Conservation (phyloP, 2,329 filamentous ascomycete genomes). For the Cercospora janseana region DNA sequence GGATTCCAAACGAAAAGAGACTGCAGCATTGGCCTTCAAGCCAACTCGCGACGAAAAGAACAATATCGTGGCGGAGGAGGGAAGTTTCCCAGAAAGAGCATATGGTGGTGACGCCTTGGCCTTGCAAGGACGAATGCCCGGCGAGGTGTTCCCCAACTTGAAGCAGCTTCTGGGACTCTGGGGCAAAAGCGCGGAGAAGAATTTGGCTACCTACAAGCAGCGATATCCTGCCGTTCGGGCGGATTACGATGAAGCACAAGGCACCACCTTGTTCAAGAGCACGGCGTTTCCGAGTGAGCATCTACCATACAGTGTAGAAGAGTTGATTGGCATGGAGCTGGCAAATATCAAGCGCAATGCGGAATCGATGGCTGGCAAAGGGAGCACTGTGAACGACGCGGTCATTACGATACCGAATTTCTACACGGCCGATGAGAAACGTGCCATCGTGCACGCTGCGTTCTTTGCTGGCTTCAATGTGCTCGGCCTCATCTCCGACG, state of each 20-base stretch:
- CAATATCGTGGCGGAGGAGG: constrained; percentile 52
- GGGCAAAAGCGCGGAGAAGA: constrained; percentile 48
- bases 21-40: constrained; percentile 89
- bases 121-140: constrained; percentile 80
- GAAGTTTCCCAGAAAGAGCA: constrained; percentile 74
- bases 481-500: constrained; percentile 81
- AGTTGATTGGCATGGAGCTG: constrained; percentile 92
- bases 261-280: constrained; percentile 81
- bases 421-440: constrained; percentile 86
- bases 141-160: constrained; percentile 91
- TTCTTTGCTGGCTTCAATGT: constrained; percentile 85
- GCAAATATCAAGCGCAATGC: constrained; percentile 89
- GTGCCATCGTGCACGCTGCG: constrained; percentile 78
- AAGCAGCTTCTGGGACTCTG: constrained; percentile 82
- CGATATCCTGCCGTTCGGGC: constrained; percentile 78
- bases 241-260: constrained; percentile 57
- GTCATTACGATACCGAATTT: constrained; percentile 90
- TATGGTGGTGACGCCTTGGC: constrained; percentile 92
- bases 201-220: constrained; percentile 67
- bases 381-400: constrained; percentile 69
- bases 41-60: constrained; percentile 61
- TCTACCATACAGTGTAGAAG: constrained; percentile 72
- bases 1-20: constrained; percentile 94
- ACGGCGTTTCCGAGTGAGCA: constrained; percentile 66
- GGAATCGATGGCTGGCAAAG: constrained; percentile 75